Evolutionary conservation across 2,329 filamentous ascomycete genomes (phyloP), one percentile per base, ranked within the genome.

Genomic region (Rhytidhysteron rufulum): DNA sequence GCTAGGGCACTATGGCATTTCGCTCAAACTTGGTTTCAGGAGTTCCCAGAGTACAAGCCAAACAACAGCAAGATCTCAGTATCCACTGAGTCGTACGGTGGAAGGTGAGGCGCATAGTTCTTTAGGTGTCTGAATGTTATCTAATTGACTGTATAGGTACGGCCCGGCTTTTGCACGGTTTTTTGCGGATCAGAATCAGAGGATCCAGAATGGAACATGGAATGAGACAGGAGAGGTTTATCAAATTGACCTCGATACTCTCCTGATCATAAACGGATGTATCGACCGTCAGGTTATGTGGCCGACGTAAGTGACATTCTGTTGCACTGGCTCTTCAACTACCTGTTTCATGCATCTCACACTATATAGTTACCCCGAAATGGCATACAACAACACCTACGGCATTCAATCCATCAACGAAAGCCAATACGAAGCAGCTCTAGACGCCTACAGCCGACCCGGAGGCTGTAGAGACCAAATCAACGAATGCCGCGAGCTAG

Each of bases 21-120:
- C 58, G 70, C 75, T 1, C 78, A 82, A 54, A 71, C 72, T 1
- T 86, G 82, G 70, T 79, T 81, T 40, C 69, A 75, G 4, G 74
- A 79, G 21, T 86, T 86, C 42, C 80, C 79, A 0, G 70, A 73
- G 21, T 84, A 85, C 53, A 72, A 77, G 55, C 74, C 74, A 3
- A 73, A 75, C 31, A 74, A 82, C 43, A 74, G 79, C 42, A 71
- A 73, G 4, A 66, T 81, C 39, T 78, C 73, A 38, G 71, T 74
- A 4, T 62, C 63, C 9, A 69, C 68, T 0, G 63, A 69, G 46
- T 75, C 71, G 0, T 81, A 81, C 44, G 78, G 78, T 19, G 77
- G 78, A 2, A n/a, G 77, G n/a, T n/a, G n/a, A n/a, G n/a, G n/a
- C n/a, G n/a, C n/a, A n/a, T n/a, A n/a, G n/a, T n/a, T n/a, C n/a